Evolutionary conservation across 805 yeast genomes (phyloP), one percentile per base, ranked within the genome.

Genomic region (Candida fluviatilis): DNA sequence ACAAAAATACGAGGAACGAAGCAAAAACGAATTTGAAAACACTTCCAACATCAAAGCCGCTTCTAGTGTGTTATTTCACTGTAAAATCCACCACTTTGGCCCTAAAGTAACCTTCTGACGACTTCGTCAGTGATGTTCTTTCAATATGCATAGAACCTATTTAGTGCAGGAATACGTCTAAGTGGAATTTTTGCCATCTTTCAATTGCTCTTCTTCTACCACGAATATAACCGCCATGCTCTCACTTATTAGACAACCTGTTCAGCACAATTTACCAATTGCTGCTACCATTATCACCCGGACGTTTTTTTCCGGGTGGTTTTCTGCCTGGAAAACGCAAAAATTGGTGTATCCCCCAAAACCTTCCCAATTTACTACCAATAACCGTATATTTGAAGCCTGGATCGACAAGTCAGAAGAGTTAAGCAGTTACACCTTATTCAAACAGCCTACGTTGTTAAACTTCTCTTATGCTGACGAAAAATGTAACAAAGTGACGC

Each of bases 381-480:
- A 60, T 18, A 68, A 68, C 45, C 50, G 72, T 19, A 47, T 68
- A 11, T 65, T 58, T 42, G 66, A 64, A 25, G 54, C 60, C 16
- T 68, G 65, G 27, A 64, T 86, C 14, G 66, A 80, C 43, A 67
- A 73, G 39, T 73, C 74, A 15, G 60, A 67, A 37, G 95, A 87
- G 48, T 58, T 87, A 32, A 78, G 80, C 37, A 72, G 74, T 25
- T 49, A 74, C 19, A 48, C 80, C 26, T 53, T 79, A 21, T 63
- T 72, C 38, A 73, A 76, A 40, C 71, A 73, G 31, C 93, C 95
- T 1, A 59, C 84, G 39, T 57, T 86, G 33, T 66, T 85, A 50
- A 82, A 86, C 57, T 87, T 87, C 61, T 84, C 89, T 1, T 63
- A 59, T n/a, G 87, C 87, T 7, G 87, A 83, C 48, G 64, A 73